A percentile compares a stretch with the other conserved stretches of the same genome.
Conservation (phyloP, 805 yeast genomes). For the Yarrowia sp. region DNA sequence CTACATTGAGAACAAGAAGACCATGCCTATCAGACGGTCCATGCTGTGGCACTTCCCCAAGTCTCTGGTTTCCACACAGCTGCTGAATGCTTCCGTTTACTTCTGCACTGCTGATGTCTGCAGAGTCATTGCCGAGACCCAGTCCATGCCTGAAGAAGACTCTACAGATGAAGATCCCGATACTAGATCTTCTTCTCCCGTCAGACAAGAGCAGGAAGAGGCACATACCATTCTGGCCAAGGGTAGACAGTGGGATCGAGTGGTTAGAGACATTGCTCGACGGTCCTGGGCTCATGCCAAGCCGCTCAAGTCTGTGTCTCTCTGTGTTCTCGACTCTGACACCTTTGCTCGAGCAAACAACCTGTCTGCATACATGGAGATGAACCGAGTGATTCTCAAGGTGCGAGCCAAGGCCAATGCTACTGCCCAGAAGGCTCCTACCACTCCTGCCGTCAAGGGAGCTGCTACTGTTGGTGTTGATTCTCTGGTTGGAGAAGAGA, state of each 20-base stretch:
- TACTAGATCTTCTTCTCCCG: slow-evolving; percentile 30
- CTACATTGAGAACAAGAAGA: slow-evolving; percentile 67
- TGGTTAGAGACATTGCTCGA: slow-evolving; percentile 83
- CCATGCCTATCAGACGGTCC: slow-evolving; percentile 75
- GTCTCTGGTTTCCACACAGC: slow-evolving; percentile 68
- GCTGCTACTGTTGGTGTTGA: slow-evolving; percentile 85
- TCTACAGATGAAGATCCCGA: slow-evolving; percentile 32
- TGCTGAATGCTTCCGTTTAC: slow-evolving; percentile 71
- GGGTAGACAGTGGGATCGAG: slow-evolving; percentile 34
- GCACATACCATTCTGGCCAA: slow-evolving; percentile 29
- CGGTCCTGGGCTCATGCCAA: slow-evolving; percentile 83
- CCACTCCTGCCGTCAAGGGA: slow-evolving; percentile 29
- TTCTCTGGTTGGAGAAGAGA: slow-evolving; percentile 67
- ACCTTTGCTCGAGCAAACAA: slow-evolving; percentile 73
- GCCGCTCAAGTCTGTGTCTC: slow-evolving; percentile 58
- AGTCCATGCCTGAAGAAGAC: slow-evolving; percentile 32
- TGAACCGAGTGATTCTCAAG: slow-evolving; percentile 75
- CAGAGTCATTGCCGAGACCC: slow-evolving; percentile 46
- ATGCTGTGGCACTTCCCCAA: slow-evolving; percentile 87
- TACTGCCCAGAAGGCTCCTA: slow-evolving; percentile 30
- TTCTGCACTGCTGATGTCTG: slow-evolving; percentile 58
- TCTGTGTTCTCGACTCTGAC: slow-evolving; percentile 67
- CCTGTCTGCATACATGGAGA: slow-evolving; percentile 81
- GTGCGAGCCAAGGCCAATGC: slow-evolving; percentile 47
- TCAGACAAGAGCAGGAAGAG: slow-evolving; percentile 8